phyloP scores from a whole-genome alignment of 495 filamentous ascomycete genomes.

The Cetradonia linearis region DNA sequence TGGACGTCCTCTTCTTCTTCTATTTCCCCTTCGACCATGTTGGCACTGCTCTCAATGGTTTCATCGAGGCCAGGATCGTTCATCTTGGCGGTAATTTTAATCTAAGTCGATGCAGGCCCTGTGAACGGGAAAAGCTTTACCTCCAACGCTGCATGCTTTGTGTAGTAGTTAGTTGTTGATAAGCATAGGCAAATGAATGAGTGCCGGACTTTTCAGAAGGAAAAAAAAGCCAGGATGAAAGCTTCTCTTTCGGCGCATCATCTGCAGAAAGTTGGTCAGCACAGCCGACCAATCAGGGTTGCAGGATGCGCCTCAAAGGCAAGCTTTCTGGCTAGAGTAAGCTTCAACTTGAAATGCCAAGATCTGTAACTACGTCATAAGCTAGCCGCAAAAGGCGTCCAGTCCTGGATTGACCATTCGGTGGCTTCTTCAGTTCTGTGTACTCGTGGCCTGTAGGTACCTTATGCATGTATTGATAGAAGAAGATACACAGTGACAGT shows the following conservation, averaged over 20 bases:
- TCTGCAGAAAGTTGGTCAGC: conserved; percentile 1
- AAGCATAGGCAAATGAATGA: background rate
- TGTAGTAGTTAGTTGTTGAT: no score
- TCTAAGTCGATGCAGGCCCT: background rate
- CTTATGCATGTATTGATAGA: no score
- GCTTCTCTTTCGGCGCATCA: background rate
- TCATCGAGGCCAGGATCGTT: conserved; percentile 50
- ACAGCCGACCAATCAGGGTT: background rate
- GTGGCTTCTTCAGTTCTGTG: background rate
- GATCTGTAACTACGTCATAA: background rate
- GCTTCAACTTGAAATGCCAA: conserved; percentile 3
- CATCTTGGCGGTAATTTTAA: conserved; percentile 34
- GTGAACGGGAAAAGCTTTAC: background rate
- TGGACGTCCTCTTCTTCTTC: conserved; percentile 24
- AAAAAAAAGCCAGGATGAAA: background rate
- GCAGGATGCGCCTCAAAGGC: background rate
- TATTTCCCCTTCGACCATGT: conserved; percentile 36
- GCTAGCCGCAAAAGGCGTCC: no score
- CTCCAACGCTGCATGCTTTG: background rate
- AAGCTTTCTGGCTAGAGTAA: background rate
- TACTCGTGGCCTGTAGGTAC: no score
- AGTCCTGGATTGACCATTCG: background rate
- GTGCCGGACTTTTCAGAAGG: background rate
- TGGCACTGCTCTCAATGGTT: conserved; percentile 40
- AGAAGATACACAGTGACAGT: no score